Base-by-base conservation (phyloP, 768 basidiomycete species). In the Hypsizygus marmoreus region DNA sequence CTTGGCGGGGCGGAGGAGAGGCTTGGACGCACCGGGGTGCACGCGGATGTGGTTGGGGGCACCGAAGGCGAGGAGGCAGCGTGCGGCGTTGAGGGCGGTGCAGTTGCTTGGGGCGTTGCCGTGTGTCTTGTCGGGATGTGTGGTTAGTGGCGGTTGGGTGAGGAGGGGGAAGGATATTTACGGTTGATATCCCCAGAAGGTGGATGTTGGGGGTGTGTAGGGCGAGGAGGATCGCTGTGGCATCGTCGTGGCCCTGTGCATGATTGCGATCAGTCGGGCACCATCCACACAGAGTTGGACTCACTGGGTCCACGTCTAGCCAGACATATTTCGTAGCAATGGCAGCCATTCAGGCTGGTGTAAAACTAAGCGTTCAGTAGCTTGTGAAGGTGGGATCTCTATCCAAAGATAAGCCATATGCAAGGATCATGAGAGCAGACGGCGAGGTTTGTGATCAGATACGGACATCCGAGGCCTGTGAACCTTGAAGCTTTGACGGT, bases 161-260 rank as follows among this genome's bases (percentile, higher is more conserved):
- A 5, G n/a, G 10, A 0, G 4, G 22, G 7, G 32, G 12, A n/a
- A 8, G 20, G 12, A 32, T 19, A 47, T 72, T 55, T 64, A 90
- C 91, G 19, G 90, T 90, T 0, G 91, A 93, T n/a, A 95, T 69
- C 1, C 92, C 93, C 5, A 92, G 66, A 14, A 95, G 78, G 28
- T 76, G 64, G 45, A 93, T 76, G 48, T 83, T 75, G 1, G 77
- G 73, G 10, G 75, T 74, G 53, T 90, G 80, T 4, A 87, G 59
- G 4, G 89, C 90, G 7, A 94, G 68, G 59, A 95, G 69, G 40
- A 95, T 83, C 3, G 90, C 91, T 9, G 82, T 83, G 4, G 88
- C 93, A 68, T 95, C 92, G 57, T 95, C 92, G 57, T 95, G 92
- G 11, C 92, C 91, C 88, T 91, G 40, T 35, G 34, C 33, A 8